These are phyloP conservation scores for Alternaria panax DNA, from an alignment of 2,329 filamentous ascomycete species.

Conservation along the genomic window DNA sequence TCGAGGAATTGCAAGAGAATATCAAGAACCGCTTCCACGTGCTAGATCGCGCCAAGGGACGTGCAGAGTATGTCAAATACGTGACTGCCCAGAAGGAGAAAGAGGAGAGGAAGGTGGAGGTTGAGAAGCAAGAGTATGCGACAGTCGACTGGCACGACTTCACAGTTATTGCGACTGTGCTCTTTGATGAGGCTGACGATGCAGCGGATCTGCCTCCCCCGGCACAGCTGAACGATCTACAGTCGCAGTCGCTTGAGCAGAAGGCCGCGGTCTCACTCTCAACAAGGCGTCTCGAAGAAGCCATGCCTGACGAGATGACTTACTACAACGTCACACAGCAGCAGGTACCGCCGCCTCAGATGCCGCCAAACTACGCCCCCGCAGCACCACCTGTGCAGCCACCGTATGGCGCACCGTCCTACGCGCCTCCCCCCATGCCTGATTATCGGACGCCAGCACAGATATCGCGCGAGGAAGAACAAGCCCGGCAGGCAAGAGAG, in stretches of 20 bases:
- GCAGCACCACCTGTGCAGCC: constrained; percentile 42
- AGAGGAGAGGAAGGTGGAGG: constrained; percentile 86
- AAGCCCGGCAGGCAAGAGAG: constrained; percentile 47
- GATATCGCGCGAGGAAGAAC: constrained; percentile 49
- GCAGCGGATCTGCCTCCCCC: constrained; percentile 85
- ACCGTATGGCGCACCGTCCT: constrained; percentile 31
- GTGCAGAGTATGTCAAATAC: constrained; percentile 86
- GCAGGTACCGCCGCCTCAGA: constrained; percentile 37
- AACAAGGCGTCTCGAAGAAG: constrained; percentile 89
- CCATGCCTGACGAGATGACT: constrained; percentile 77
- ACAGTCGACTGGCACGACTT: constrained; percentile 99
- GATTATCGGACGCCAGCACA: constrained; percentile 44
- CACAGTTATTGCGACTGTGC: constrained; percentile 90
- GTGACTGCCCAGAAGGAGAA: constrained; percentile 85
- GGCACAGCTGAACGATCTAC: constrained; percentile 86
- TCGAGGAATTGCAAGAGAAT: constrained; percentile 76
- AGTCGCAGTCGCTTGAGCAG: constrained; percentile 93
- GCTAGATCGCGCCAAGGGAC: constrained; percentile 79
- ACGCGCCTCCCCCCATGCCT: constrained; percentile 32
- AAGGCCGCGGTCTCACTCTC: constrained; percentile 90
- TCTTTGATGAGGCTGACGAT: constrained; percentile 90
- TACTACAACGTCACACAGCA: constrained; percentile 49
- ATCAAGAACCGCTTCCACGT: constrained; percentile 80
- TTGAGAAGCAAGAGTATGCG: constrained; percentile 77
- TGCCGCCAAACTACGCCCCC: constrained; percentile 38